Base-by-base conservation (phyloP, 495 filamentous ascomycete species). In the Articulospora tetracladia region DNA sequence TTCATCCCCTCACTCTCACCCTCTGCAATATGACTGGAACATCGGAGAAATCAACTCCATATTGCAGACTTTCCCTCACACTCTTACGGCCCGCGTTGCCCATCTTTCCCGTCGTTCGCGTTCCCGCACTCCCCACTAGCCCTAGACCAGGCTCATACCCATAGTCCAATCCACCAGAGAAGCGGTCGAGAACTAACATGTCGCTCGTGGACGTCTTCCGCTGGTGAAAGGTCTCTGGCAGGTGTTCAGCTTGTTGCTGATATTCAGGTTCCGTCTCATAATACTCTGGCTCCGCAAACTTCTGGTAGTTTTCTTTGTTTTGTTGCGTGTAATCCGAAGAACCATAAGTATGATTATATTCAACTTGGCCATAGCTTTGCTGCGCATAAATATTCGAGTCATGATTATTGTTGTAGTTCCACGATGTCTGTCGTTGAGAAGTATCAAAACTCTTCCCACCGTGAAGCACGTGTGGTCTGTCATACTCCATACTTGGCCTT, bases 151-250 rank as follows among this genome's bases (percentile, higher is more conserved):
- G 56, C 20, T 63, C 57, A 51, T 60, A 63, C 4, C 48, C 51
- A 54, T 62, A 58, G 0, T 26, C 57, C 20, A 63, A 41, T 3
- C 57, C 60, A 19, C 60, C 60, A 2, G 60, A 22, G 27, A 53
- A 66, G 1, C 53, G 52, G 47, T 66, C 60, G 0, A 63, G 36
- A 15, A 63, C 48, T 3, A 66, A 23, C 64, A 66, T 63, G 1
- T 66, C 53, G 4, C 39, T 24, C 12, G 63, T 66, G 1, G 53
- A 58, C 20, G 30, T 61, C 19, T 56, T 36, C 1, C 50, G n/a
- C 15, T 48, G 36, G 34, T 61, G 48, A 11, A 55, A 12, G 19
- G 36, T 24, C 20, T 54, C 34, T 12, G 20, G 57, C 32, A 15
- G 12, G 46, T 53, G 48, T 20, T 50, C 27, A 19, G 48, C 17